phyloP scores from a whole-genome alignment of 306 rosid genomes.

The Malus sieversii region DNA sequence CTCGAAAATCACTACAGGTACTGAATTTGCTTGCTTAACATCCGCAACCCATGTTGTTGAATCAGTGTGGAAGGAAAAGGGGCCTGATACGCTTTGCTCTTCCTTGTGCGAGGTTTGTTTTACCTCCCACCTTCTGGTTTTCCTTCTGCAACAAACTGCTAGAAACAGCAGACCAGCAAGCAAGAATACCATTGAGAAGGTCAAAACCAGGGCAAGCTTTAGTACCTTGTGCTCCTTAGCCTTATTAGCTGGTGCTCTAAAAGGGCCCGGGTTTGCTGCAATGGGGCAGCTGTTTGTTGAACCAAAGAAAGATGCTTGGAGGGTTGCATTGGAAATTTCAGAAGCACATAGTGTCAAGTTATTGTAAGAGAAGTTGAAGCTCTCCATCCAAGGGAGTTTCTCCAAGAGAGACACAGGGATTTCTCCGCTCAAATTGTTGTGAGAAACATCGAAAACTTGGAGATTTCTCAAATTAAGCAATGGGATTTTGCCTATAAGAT shows the following conservation, averaged over 20 bases:
- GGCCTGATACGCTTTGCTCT: constrained; percentile 82
- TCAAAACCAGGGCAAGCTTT: constrained; percentile 67
- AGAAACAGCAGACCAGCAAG: constrained; percentile 69
- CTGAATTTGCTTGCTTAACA: constrained; percentile 91
- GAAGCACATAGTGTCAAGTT: constrained; percentile 74
- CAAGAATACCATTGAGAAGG: constrained; percentile 63
- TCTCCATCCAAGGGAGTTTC: constrained; percentile 70
- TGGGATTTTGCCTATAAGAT: constrained; percentile 65
- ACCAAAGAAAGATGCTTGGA: constrained; percentile 55
- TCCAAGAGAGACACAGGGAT: constrained; percentile 49
- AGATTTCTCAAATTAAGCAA: constrained; percentile 33
- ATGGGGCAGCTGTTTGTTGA: constrained; percentile 75
- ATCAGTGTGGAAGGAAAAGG: constrained; percentile 94
- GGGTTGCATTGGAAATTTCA: constrained; percentile 39
- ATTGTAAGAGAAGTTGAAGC: constrained; percentile 83
- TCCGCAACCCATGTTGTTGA: constrained; percentile 99
- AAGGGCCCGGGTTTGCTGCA: constrained; percentile 70
- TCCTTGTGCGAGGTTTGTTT: constrained; percentile 74
- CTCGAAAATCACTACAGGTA: constrained; percentile 82
- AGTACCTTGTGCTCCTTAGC: constrained; percentile 37
- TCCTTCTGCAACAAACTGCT: constrained; percentile 82
- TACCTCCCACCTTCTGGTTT: constrained; percentile 61
- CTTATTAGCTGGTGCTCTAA: constrained; percentile 31
- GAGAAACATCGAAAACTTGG: constrained; percentile 68
- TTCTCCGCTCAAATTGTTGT: constrained; percentile 76